Percentiles rank a stretch among this genome's conserved stretches.
phyloP scores from a whole-genome alignment of 352 stramenopile genomes.

The Pythium volutum region DNA sequence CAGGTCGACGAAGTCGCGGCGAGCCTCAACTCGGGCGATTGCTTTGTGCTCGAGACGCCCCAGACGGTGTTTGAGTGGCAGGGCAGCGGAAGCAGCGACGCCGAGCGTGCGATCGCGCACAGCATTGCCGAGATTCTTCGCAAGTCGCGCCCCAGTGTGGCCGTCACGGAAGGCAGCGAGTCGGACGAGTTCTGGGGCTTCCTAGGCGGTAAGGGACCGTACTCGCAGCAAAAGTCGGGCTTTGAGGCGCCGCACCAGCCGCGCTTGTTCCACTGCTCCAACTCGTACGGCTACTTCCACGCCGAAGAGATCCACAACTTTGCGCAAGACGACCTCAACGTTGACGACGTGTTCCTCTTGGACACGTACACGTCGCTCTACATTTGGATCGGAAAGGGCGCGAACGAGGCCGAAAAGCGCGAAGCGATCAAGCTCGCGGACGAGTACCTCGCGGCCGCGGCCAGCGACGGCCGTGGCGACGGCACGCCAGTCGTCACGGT shows the following conservation, averaged over 20 bases:
- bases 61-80: conserved; percentile 75
- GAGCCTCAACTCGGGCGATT: conserved; percentile 89
- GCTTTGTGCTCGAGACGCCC: conserved; percentile 81
- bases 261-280: conserved; percentile 90
- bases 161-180: conserved; percentile 61
- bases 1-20: conserved; percentile 73
- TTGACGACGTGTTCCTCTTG: conserved; percentile 90
- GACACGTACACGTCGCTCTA: conserved; percentile 90
- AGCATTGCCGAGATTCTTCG: conserved; percentile 60
- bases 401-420: conserved; percentile 74
- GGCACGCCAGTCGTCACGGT: conserved; percentile 84
- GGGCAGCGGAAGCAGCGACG: conserved; percentile 58
- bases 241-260: conserved; percentile 70
- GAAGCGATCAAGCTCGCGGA: conserved; percentile 57
- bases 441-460: conserved; percentile 67
- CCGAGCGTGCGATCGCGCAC: conserved; percentile 57
- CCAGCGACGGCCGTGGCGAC: conserved; percentile 77
- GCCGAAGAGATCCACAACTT: conserved; percentile 87
- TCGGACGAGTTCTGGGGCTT: conserved; percentile 81
- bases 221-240: conserved; percentile 63
- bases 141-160: conserved; percentile 46
- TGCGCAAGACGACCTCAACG: conserved; percentile 89
- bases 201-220: conserved; percentile 76
- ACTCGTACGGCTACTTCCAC: conserved; percentile 84
- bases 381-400: conserved; percentile 85